Evolutionary conservation across 75 land plant species (phyloP), one percentile per base, ranked within the genome.

Genomic region (Picea glauca): DNA sequence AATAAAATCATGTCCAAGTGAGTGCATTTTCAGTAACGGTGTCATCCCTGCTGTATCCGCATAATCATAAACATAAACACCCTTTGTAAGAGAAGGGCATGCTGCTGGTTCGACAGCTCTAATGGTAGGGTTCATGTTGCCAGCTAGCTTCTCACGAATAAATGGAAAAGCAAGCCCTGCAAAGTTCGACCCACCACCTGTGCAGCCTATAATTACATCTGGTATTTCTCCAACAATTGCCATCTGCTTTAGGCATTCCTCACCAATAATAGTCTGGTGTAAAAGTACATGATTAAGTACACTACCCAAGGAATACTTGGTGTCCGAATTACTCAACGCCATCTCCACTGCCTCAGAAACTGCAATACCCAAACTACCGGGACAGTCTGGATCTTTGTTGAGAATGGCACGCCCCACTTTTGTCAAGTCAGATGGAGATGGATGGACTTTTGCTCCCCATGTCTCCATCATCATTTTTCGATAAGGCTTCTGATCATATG

Each of bases 151-250:
- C 82, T 95, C 98, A 5, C 98, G 83, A 72, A 95, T 86, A 79
- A 95, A 95, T 11, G 98, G 98, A 77, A 95, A 95, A 15, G 84
- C 60, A 12, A 95, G 88, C 43, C 98, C 98, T 3, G 79, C 94
- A 81, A 95, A 95, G 80, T 95, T 95, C 21, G 98, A 95, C 2
- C 98, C 98, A 17, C 98, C 98, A 75, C 98, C 98, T 31, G 98
- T 93, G 80, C 98, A 95, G 3, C 94, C 98, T 31, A 95, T 87
- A 78, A 95, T 86, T 14, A 95, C 46, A 78, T 95, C 98, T 11
- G 96, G 96, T 12, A 84, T 87, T 80, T 95, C 98, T 5, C 92
- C 97, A 7, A 91, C 26, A 1, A 84, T 85, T 26, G 83, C 94
- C 87, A 95, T 78, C 64, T 95, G 98, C 58, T 81, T 84, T 54